These are phyloP conservation scores for Rhipidocladum racemiflorum DNA, from an alignment of 176 grass and related monocot genomes.

Conservation along the genomic window DNA sequence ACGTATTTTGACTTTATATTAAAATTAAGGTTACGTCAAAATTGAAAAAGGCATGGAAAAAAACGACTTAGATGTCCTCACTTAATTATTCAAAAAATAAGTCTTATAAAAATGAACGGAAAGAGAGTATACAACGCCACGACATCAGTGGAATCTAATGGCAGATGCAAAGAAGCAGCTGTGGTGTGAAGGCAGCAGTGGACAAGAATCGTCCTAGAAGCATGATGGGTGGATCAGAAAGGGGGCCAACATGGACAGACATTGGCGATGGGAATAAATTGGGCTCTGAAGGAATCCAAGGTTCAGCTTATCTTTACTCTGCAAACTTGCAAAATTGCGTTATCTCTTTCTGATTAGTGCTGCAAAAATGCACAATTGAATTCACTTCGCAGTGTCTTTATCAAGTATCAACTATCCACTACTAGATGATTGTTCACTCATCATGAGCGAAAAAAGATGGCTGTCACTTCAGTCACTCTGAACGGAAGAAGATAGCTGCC, in stretches of 20 bases:
- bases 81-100: too few relatives aligned
- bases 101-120: too few relatives aligned
- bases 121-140: neutral
- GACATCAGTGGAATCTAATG: constrained; percentile 31
- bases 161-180: neutral
- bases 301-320: neutral
- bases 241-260: constrained; percentile 19
- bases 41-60: too few relatives aligned
- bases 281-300: constrained; percentile 28
- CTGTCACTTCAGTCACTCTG: neutral
- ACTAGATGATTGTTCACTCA: constrained; percentile 19
- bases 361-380: neutral
- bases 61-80: too few relatives aligned
- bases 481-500: neutral
- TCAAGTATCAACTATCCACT: neutral
- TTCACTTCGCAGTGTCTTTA: neutral
- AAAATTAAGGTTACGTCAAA: too few relatives aligned
- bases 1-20: too few relatives aligned
- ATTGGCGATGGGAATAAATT: constrained; percentile 13
- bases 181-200: constrained; percentile 25
- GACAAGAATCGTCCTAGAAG: constrained; percentile 33
- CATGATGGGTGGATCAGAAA: constrained; percentile 22
- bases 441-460: neutral
- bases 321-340: neutral
- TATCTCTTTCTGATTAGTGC: neutral